Conservation (phyloP, 2,329 filamentous ascomycete genomes). For the Pseudogymnoascus sp. region DNA sequence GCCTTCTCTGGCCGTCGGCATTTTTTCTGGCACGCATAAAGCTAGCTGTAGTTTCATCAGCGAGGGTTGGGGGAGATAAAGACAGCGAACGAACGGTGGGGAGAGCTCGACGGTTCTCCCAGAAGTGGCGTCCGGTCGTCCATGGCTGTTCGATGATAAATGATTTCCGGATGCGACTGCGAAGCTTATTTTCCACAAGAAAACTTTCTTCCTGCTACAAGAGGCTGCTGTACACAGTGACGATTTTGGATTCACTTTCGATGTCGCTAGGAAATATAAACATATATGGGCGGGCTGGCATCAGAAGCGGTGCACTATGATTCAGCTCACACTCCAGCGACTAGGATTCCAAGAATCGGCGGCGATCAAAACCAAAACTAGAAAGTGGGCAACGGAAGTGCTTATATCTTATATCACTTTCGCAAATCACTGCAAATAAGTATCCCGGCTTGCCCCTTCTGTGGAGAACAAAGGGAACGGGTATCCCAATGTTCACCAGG, state of each 20-base stretch:
- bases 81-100: not conserved
- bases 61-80: not conserved
- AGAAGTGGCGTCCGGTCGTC: not conserved
- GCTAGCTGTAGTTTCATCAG: constrained; percentile 17
- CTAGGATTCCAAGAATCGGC: not conserved
- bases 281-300: not conserved
- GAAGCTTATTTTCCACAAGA: no score
- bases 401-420: not conserved
- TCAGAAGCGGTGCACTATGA: not conserved
- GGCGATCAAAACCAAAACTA: not conserved
- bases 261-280: not conserved
- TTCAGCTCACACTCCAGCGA: not conserved
- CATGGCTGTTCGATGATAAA: not conserved
- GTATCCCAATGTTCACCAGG: not conserved
- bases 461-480: not conserved
- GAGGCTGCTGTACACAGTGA: not conserved
- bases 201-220: not conserved
- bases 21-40: constrained; percentile 21
- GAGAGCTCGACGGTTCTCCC: not conserved
- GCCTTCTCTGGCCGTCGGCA: constrained; percentile 33
- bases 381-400: not conserved
- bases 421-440: not conserved
- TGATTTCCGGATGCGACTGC: not conserved
- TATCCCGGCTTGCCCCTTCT: not conserved
- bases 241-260: not conserved